Base-by-base conservation (phyloP, 352 stramenopile genomes). In the Globisporangium paddicum region DNA sequence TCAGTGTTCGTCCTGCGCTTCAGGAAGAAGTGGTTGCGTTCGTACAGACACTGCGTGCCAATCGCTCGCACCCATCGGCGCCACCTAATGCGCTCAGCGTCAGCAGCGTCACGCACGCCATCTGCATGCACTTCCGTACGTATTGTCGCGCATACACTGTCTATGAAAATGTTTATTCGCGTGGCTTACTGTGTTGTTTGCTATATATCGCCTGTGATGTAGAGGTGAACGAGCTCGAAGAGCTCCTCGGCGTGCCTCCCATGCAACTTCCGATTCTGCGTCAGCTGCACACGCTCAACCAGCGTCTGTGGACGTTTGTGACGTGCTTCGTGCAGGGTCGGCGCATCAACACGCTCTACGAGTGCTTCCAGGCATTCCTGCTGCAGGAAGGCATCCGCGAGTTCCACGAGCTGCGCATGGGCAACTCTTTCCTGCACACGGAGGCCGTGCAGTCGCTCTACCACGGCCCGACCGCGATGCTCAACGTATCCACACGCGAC, bases 381-480 rank as follows among this genome's bases (percentile, higher is more conserved):
- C 58, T 74, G 40, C 76, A 90, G 37, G 83, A 93, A 70, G 76
- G 77, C 41, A 70, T 93, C 21, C 67, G 58, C 6, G 69, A 76
- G 30, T 91, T 93, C 51, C 46, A 68, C 14, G 77, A 90, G 14
- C 69, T 95, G 14, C 84, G 79, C 48, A 64, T 95, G 1, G 86
- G 86, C 47, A 95, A 89, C 52, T 90, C 80, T 13, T 95, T 95
- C 58, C 23, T 89, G 30, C 75, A 84, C 44, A 82, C 82, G 1
- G 82, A 93, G 53, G 82, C 86, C n/a, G 83, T 93, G 53, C 83
- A 93, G 63, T 58, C 75, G 34, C 54, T 91, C 18, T 90, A 93
- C 52, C 70, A 75, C 18, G 63, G 63, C 1, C 72, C 83, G 0
- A 56, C 66, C 1, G 47, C 58, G 25, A 69, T 95, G 44, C 63